Percentiles rank a stretch among this genome's conserved stretches.
Evolutionary conservation across 768 basidiomycete genomes (phyloP).

Genomic region (Panaeolus cyanescens): DNA sequence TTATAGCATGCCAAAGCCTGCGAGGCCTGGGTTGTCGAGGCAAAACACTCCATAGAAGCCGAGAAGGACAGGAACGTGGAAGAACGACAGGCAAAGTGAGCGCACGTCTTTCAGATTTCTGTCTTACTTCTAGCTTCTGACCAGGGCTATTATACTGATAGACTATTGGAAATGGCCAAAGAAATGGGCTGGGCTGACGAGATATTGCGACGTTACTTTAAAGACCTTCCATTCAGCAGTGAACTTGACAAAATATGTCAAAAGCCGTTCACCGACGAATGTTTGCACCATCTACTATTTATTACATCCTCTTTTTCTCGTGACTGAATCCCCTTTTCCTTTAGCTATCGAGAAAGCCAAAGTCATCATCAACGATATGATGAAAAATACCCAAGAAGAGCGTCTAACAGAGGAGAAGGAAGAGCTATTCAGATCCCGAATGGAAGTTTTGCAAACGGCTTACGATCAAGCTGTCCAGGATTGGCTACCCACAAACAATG

Average conservation of each 20-base stretch:
- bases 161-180: constrained; percentile 6
- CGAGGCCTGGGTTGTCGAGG: background rate
- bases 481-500: background rate
- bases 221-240: background rate
- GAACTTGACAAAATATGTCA: background rate
- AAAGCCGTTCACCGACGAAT: background rate
- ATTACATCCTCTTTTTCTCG: too few species aligned
- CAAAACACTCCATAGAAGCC: background rate
- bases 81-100: constrained; percentile 7
- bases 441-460: background rate
- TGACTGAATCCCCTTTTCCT: too few species aligned
- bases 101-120: background rate
- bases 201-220: background rate
- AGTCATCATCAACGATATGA: background rate
- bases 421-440: background rate
- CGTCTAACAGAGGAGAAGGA: background rate
- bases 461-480: background rate
- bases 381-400: background rate
- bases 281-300: background rate
- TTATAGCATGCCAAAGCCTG: constrained; percentile 4
- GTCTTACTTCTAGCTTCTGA: too few species aligned
- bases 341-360: background rate
- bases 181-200: constrained; percentile 11
- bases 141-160: too few species aligned
- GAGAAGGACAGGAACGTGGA: background rate